A percentile compares a stretch with the other conserved stretches of the same genome.
These are phyloP conservation scores for Diaporthe longicolla DNA, from an alignment of 2,329 filamentous ascomycete genomes.

Conservation along the genomic window DNA sequence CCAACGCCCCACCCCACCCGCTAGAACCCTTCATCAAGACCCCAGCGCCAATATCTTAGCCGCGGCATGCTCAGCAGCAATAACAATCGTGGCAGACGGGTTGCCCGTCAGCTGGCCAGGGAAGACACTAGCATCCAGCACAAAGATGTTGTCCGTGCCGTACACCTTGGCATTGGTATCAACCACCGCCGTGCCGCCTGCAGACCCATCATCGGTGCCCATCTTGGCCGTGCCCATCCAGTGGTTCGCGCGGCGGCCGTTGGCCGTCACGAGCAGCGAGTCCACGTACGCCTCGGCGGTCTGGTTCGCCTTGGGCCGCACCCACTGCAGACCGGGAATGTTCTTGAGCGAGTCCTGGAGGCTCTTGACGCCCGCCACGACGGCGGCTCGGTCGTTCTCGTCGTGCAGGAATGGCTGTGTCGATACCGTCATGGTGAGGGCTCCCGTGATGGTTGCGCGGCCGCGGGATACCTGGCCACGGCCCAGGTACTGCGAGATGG, in stretches of 20 bases:
- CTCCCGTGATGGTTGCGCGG: constrained; percentile 70
- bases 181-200: constrained; percentile 41
- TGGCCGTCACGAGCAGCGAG: constrained; percentile 52
- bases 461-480: constrained; percentile 74
- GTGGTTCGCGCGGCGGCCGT: constrained; percentile 40
- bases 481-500: constrained; percentile 74
- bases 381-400: constrained; percentile 72
- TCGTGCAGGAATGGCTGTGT: constrained; percentile 72
- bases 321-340: constrained; percentile 68
- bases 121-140: constrained; percentile 42
- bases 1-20: too few species aligned
- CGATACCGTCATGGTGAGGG: constrained; percentile 71
- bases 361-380: constrained; percentile 74
- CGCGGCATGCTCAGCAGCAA: constrained; percentile 39
- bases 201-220: constrained; percentile 40
- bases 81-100: constrained; percentile 40
- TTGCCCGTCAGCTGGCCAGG: constrained; percentile 40
- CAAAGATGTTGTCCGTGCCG: constrained; percentile 43
- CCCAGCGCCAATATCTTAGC: constrained; percentile 37
- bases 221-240: constrained; percentile 43
- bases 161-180: constrained; percentile 42
- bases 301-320: constrained; percentile 65
- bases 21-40: background rate
- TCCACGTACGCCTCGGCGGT: constrained; percentile 70
- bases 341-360: constrained; percentile 68